Evolutionary conservation across 1,284 basidiomycete species (phyloP), one percentile per base, ranked within the genome.

Genomic region (Meira nashicola): DNA sequence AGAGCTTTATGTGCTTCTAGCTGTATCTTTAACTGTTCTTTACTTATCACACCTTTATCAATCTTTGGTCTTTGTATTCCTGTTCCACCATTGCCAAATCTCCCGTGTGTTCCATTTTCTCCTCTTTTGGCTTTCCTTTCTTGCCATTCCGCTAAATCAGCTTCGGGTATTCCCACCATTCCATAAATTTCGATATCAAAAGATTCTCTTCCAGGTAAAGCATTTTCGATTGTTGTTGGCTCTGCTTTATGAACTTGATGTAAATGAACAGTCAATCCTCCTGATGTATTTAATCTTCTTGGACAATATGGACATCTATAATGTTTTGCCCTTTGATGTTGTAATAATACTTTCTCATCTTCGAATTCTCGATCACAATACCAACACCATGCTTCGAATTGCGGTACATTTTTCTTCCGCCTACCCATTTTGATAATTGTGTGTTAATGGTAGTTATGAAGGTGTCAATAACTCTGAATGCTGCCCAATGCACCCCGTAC

Each of bases 161-260:
- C 89, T 6, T 88, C 89, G 5, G 93, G 93, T 58, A 97, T 92
- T 61, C 94, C 94, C 77, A 94, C 93, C 95, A 99, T 98, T 25
- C 95, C 94, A 74, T 97, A 98, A 60, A 99, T 98, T 80, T 99
- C 95, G 54, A 98, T 89, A 78, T 97, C 94, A 75, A 97, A 97
- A 1, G 93, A 92, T 80, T 96, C 94, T 43, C 95, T 86, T 9
- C 92, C 94, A 2, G 93, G 92, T 0, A 98, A 82, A 0, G 94
- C 93, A 79, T 97, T 98, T 60, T 96, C 93, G 38, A 98, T 90
- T 28, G 92, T 92, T 80, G 96, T 92, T 0, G 93, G 89, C 76
- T 96, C 92, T 23, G 94, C 86, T 80, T 98, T 98, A 80, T 98
- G 95, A 0, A 98, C 94, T 78, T 98, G 94, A 70, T 97, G 92